Conservation (phyloP, 306 rosid species). For the Boehmeria nivea region DNA sequence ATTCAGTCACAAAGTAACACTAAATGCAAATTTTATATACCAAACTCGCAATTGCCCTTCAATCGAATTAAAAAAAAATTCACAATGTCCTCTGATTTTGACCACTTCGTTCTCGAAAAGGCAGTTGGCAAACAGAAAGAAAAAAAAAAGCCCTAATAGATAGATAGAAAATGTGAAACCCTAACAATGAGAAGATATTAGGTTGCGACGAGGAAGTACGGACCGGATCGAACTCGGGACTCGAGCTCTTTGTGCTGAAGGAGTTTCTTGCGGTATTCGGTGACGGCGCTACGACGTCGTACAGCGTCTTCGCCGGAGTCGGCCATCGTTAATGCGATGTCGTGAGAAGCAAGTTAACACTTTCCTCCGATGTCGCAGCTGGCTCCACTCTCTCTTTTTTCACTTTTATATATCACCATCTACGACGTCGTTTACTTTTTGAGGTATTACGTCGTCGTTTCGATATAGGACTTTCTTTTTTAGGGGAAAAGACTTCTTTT, state of each 20-base stretch:
- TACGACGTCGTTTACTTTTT: too few relatives aligned
- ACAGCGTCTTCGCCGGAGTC: conserved; percentile 11
- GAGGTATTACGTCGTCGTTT: too few relatives aligned
- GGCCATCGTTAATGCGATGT: not conserved
- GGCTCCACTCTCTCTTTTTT: not conserved
- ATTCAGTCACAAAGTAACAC: too few relatives aligned
- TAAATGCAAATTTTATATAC: too few relatives aligned
- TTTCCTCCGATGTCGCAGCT: not conserved
- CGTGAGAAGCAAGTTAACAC: conserved; percentile 14
- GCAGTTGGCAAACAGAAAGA: not conserved
- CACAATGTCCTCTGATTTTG: too few relatives aligned
- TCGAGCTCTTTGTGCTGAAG: conserved; percentile 86
- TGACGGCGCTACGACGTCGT: conserved; percentile 56
- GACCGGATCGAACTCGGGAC: conserved; percentile 78
- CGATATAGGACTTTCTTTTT: too few relatives aligned
- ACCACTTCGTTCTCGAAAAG: too few relatives aligned
- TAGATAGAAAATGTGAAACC: not conserved
- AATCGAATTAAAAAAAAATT: too few relatives aligned
- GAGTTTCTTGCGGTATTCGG: conserved; percentile 71
- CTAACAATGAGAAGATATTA: not conserved
- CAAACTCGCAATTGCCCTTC: too few relatives aligned
- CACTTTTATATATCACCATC: too few relatives aligned
- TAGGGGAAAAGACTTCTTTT: too few relatives aligned
- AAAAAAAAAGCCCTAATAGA: not conserved
- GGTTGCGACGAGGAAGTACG: conserved; percentile 18